Conservation (phyloP, 768 basidiomycete species). For the Steccherinum ochraceum region DNA sequence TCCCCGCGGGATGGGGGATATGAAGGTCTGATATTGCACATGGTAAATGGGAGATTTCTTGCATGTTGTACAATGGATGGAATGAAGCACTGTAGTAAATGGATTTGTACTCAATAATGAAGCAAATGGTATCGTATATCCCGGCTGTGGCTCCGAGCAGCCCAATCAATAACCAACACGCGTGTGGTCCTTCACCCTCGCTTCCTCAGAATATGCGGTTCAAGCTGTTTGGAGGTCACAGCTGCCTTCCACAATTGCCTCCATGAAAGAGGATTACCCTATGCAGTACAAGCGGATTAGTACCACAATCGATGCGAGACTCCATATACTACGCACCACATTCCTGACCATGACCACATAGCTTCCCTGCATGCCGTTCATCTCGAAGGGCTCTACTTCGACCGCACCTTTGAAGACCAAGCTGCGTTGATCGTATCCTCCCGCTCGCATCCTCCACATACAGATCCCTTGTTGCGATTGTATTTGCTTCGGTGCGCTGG, state of each 20-base stretch:
- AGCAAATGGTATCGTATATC: not conserved
- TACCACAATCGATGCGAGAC: not conserved
- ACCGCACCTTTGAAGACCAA: conserved; percentile 71
- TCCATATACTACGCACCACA: conserved; percentile 37
- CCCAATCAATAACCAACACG: too few species aligned
- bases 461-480: conserved; percentile 2
- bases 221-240: conserved; percentile 43
- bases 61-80: too few species aligned
- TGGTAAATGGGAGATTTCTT: too few species aligned
- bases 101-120: not conserved
- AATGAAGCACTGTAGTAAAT: too few species aligned
- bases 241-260: conserved; percentile 66
- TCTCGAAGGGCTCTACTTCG: conserved; percentile 55
- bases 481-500: conserved; percentile 31
- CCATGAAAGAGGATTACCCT: conserved; percentile 81
- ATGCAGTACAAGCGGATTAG: not conserved
- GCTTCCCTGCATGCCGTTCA: conserved; percentile 43
- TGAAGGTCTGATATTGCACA: not conserved
- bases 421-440: conserved; percentile 60
- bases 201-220: conserved; percentile 47
- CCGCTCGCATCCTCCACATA: conserved; percentile 43
- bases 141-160: too few species aligned
- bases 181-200: too few species aligned
- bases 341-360: conserved; percentile 71
- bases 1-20: too few species aligned